These are phyloP conservation scores for Hanseniaspora lachancei DNA, from an alignment of 805 yeast genomes.

Conservation along the genomic window DNA sequence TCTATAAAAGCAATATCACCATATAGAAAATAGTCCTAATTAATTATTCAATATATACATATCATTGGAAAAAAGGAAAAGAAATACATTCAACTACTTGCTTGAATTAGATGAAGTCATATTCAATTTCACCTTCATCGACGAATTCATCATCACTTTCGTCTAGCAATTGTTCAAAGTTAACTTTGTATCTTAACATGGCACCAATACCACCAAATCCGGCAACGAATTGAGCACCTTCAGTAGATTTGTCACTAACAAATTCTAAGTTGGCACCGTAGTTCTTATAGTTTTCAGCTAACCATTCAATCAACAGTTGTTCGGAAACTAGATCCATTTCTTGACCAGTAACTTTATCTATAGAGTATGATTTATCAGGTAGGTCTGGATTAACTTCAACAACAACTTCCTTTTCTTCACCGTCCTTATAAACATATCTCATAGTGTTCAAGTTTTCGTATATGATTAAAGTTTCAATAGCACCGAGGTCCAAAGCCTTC, in stretches of 20 bases:
- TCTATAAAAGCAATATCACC: no score
- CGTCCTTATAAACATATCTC: conserved; percentile 72
- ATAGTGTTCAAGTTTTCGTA: conserved; percentile 79
- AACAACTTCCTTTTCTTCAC: conserved; percentile 64
- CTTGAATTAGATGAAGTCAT: conserved; percentile 9
- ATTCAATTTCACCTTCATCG: conserved; percentile 43
- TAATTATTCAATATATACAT: background rate
- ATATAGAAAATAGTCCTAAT: no score
- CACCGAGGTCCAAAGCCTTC: conserved; percentile 92
- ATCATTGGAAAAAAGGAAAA: background rate
- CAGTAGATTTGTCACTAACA: conserved; percentile 90
- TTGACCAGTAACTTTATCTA: conserved; percentile 74
- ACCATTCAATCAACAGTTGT: conserved; percentile 85
- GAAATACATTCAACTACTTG: background rate
- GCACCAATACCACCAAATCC: conserved; percentile 99
- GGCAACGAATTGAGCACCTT: conserved; percentile 94
- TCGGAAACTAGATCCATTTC: conserved; percentile 87
- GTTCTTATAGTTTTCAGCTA: conserved; percentile 88
- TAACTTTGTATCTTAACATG: conserved; percentile 85
- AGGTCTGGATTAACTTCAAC: conserved; percentile 61
- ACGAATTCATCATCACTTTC: conserved; percentile 82
- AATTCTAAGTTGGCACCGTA: conserved; percentile 94
- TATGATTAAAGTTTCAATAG: conserved; percentile 85
- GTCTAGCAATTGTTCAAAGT: conserved; percentile 86
- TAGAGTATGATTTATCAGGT: conserved; percentile 58